Base-by-base conservation (phyloP, 2,329 filamentous ascomycete genomes). In the Aspergillus hortae region DNA sequence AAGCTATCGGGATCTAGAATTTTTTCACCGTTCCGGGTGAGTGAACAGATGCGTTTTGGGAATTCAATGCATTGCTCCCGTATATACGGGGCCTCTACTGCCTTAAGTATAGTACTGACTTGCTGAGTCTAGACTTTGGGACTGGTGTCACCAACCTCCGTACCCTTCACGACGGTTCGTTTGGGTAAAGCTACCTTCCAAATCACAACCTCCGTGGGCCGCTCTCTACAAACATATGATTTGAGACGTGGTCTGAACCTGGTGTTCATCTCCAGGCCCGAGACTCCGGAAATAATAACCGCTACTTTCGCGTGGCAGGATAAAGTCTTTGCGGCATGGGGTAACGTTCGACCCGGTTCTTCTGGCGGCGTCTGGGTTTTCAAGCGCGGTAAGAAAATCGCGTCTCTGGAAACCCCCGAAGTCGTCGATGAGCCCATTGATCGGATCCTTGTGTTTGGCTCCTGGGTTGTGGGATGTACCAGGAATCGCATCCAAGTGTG, bases 111-210 rank as follows among this genome's bases (percentile, higher is more conserved):
- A n/a, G 7, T 44, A 27, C 48, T 60, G 27, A 53, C 35, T n/a
- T 41, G 48, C 21, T 36, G 55, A 49, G 21, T 40, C 33, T 67
- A 96, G 90, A 96, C 92, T 44, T 83, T 99, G 59, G 94, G 94
- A 14, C 80, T 99, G 30, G 90, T 99, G 2, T 96, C 94, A 4
- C 90, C 94, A 0, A 96, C 92, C 2, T 75, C 80, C 45, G 90
- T 96, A 0, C 92, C 94, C 0, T 97, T 99, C 67, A 92, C 92
- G 2, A 88, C 88, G 5, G 82, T 95, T 30, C 89, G 92, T 0
- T 79, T 96, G 14, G 94, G 94, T 52, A 96, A 95, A 74, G 92
- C 90, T 1, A 95, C 91, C 3, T 99, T 96, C 68, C 94, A 99
- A 70, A 90, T 99, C 71, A 97, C 94, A 32, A 99, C 94, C 27